A percentile compares a stretch with the other conserved stretches of the same genome.
phyloP scores from a whole-genome alignment of 306 rosid species.

The Sechiopsis laciniata region DNA sequence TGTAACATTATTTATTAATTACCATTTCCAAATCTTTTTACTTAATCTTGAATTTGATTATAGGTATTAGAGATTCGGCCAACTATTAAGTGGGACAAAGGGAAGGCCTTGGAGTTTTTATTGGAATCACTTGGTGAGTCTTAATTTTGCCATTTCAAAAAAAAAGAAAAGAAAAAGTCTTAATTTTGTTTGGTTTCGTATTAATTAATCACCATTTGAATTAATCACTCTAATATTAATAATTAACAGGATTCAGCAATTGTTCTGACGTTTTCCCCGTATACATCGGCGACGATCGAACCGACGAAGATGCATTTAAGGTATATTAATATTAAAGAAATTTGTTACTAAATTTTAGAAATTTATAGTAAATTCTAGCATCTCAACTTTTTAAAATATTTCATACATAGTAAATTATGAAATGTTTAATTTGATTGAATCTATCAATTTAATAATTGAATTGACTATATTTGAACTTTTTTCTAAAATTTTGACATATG shows the following conservation, averaged over 20 bases:
- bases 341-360: too few relatives aligned
- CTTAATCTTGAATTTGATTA: conserved; percentile 17
- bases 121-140: conserved; percentile 85
- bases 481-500: too few relatives aligned
- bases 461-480: too few relatives aligned
- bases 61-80: conserved; percentile 96
- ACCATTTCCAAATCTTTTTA: not conserved
- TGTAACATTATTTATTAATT: not conserved
- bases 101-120: conserved; percentile 86
- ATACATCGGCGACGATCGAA: conserved; percentile 88
- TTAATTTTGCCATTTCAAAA: not conserved
- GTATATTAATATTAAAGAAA: conserved; percentile 31
- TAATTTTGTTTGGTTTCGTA: not conserved
- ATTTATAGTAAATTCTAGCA: too few relatives aligned
- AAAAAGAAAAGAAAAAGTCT: too few relatives aligned
- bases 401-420: too few relatives aligned
- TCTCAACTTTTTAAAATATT: too few relatives aligned
- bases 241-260: conserved; percentile 69
- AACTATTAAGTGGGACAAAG: conserved; percentile 96
- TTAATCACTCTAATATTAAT: not conserved
- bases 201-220: conserved; percentile 3
- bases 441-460: too few relatives aligned
- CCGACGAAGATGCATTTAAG: conserved; percentile 98
- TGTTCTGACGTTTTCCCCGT: conserved; percentile 74
- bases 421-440: too few relatives aligned